A percentile compares a stretch with the other conserved stretches of the same genome.
Conservation (phyloP, 192 early-diverging fungal species). For the Spinellus fusiger region DNA sequence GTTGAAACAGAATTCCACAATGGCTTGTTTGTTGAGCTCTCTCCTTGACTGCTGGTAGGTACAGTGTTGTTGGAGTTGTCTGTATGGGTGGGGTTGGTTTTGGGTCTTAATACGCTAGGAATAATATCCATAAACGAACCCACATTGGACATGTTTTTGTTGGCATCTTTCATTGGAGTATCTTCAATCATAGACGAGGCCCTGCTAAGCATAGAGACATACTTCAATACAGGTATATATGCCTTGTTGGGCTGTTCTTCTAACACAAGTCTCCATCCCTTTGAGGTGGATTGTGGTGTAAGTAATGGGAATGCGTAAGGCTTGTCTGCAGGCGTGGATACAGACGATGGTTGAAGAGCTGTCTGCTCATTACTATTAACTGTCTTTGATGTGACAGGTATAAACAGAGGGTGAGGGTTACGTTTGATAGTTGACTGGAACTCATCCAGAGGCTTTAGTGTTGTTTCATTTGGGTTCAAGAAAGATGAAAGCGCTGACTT, state of each 20-base stretch:
- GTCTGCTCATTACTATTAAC: not conserved
- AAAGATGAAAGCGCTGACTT: not conserved
- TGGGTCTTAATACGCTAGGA: not conserved
- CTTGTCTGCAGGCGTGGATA: not conserved
- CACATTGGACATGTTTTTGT: not conserved
- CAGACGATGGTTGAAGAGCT: not conserved
- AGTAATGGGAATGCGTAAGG: not conserved
- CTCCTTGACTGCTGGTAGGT: too few relatives aligned
- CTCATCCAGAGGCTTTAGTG: not conserved
- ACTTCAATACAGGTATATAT: not conserved
- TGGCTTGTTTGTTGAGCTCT: too few relatives aligned
- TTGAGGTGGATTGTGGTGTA: not conserved
- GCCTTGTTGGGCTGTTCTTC: not conserved
- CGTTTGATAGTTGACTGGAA: not conserved
- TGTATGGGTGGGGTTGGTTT: not conserved
- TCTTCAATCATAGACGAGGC: not conserved
- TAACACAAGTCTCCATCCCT: not conserved
- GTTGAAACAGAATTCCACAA: too few relatives aligned
- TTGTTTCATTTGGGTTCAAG: not conserved
- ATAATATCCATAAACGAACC: not conserved
- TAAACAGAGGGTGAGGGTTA: not conserved
- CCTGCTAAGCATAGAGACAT: not conserved
- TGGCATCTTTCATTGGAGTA: not conserved
- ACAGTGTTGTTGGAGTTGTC: too few relatives aligned
- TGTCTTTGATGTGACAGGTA: not conserved